phyloP scores from a whole-genome alignment of 2,329 filamentous ascomycete genomes.

The Penicillium rolfsii region DNA sequence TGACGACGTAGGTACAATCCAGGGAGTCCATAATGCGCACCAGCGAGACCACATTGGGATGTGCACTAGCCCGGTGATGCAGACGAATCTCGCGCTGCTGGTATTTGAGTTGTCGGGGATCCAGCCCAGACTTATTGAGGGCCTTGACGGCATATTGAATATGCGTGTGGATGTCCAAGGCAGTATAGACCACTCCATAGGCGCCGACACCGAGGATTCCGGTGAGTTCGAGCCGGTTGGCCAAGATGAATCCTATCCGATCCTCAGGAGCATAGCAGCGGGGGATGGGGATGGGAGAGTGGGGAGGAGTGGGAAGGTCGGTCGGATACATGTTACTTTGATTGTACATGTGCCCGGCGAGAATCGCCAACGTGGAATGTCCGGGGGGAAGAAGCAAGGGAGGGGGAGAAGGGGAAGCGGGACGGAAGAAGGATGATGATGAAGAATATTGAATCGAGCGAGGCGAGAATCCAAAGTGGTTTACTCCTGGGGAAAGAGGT shows the following conservation, averaged over 20 bases:
- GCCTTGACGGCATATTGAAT: constrained; percentile 94
- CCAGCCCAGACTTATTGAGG: constrained; percentile 89
- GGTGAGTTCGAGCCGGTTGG: constrained; percentile 79
- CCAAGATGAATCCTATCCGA: constrained; percentile 80
- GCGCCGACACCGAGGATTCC: constrained; percentile 89
- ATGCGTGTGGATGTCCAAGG: constrained; percentile 79
- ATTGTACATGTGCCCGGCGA: not conserved
- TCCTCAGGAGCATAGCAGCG: constrained; percentile 74
- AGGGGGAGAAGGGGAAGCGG: not conserved
- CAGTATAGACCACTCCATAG: constrained; percentile 94
- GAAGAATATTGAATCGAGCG: not conserved
- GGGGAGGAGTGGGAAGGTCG: constrained; percentile 52
- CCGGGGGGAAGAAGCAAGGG: constrained; percentile 12
- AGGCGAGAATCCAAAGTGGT: not conserved
- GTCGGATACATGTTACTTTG: constrained; percentile 45
- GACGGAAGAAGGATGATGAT: not conserved
- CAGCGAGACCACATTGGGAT: constrained; percentile 92
- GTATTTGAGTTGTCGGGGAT: constrained; percentile 83
- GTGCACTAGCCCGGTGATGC: constrained; percentile 84
- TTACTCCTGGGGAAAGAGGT: constrained; percentile 1
- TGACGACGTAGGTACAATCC: constrained; percentile 93
- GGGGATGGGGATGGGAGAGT: constrained; percentile 44
- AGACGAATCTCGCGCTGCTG: constrained; percentile 91
- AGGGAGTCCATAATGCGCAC: constrained; percentile 88
- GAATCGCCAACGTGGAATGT: constrained; percentile 14